A percentile compares a stretch with the other conserved stretches of the same genome.
Conservation (phyloP, 2,329 filamentous ascomycete species). For the Ceratocystis destructans region DNA sequence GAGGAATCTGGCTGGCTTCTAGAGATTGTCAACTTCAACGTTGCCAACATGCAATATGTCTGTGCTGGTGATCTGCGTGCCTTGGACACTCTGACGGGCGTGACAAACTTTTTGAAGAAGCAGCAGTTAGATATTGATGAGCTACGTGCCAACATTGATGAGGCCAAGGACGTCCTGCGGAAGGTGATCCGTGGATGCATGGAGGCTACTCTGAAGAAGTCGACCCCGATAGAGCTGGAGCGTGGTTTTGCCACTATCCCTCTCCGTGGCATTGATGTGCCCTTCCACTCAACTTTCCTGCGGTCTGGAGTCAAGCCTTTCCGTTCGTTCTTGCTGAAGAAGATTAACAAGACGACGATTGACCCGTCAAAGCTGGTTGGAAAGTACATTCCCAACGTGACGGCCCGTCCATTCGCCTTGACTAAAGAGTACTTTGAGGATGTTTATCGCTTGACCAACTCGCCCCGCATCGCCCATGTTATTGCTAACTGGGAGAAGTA, state of each 20-base stretch:
- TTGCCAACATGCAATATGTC: conserved; percentile 63
- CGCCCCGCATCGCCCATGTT: conserved; percentile 60
- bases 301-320: conserved; percentile 98
- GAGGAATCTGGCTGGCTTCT: conserved; percentile 90
- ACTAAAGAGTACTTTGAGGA: conserved; percentile 99
- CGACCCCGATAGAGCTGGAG: conserved; percentile 74
- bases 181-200: conserved; percentile 85
- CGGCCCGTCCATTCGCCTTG: conserved; percentile 84
- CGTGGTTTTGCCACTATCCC: conserved; percentile 95
- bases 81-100: conserved; percentile 59
- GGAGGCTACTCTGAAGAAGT: conserved; percentile 77
- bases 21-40: conserved; percentile 97
- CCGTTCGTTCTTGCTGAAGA: conserved; percentile 96
- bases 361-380: conserved; percentile 92
- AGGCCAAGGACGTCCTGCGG: conserved; percentile 77
- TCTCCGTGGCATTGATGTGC: conserved; percentile 91
- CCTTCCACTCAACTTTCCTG: conserved; percentile 97
- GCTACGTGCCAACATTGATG: conserved; percentile 77
- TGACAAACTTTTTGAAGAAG: conserved; percentile 89
- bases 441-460: conserved; percentile 87
- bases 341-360: conserved; percentile 98
- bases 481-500: conserved; percentile 79
- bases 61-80: conserved; percentile 57
- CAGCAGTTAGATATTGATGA: conserved; percentile 96
- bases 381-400: conserved; percentile 99